Percentiles rank a stretch among this genome's conserved stretches.
phyloP scores from a whole-genome alignment of 1,284 basidiomycete species.

The Tilletia caries region DNA sequence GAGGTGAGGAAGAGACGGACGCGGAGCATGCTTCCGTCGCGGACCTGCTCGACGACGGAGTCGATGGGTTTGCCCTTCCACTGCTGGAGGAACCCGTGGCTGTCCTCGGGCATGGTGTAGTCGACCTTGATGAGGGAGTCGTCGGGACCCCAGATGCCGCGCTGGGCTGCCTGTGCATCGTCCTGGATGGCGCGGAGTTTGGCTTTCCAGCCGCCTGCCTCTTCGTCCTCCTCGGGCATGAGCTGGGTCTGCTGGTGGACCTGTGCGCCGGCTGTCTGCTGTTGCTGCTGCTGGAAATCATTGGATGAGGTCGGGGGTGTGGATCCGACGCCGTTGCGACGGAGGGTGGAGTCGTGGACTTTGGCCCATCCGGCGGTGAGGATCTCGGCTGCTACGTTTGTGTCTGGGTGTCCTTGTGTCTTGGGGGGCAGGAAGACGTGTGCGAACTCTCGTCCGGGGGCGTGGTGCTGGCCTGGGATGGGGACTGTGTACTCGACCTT shows the following conservation, averaged over 20 bases:
- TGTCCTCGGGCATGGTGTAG: constrained; percentile 83
- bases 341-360: constrained; percentile 73
- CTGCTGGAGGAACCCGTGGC: constrained; percentile 80
- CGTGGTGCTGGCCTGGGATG: constrained; percentile 16
- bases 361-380: constrained; percentile 86
- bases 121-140: constrained; percentile 56
- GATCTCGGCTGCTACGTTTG: constrained; percentile 64
- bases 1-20: constrained; percentile 82
- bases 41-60: constrained; percentile 85
- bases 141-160: constrained; percentile 81
- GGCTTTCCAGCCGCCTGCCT: constrained; percentile 69
- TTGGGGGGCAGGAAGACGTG: constrained; percentile 47
- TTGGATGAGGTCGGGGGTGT: not conserved
- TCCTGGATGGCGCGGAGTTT: constrained; percentile 65
- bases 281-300: not conserved
- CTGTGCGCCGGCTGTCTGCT: not conserved
- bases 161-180: constrained; percentile 72
- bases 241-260: not conserved
- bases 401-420: constrained; percentile 37
- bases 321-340: constrained; percentile 22
- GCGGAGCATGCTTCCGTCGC: constrained; percentile 86
- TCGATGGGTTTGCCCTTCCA: constrained; percentile 87
- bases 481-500: constrained; percentile 70
- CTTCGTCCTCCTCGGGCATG: constrained; percentile 52
- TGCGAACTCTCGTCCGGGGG: constrained; percentile 31